Evolutionary conservation across 164 flowering plant genomes (phyloP).

Genomic region (Stephania cephalantha): DNA sequence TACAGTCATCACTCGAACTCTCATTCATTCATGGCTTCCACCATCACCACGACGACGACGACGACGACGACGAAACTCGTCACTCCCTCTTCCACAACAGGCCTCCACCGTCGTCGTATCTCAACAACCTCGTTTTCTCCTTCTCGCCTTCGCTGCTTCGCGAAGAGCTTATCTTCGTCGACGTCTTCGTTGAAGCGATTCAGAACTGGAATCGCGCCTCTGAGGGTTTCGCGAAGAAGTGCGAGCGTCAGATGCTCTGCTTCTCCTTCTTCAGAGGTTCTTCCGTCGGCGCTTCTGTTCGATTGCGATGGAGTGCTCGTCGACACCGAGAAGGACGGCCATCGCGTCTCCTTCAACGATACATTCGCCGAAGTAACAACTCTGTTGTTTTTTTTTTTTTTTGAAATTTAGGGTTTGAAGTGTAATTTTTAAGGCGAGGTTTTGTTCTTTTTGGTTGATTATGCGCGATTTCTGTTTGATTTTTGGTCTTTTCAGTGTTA

Average conservation of each 20-base stretch:
- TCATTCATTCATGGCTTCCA: conserved; percentile 1
- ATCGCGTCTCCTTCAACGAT: conserved; percentile 85
- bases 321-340: conserved; percentile 95
- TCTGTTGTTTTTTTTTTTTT: neutral
- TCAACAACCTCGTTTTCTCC: conserved; percentile 3
- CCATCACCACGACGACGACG: conserved; percentile 1
- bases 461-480: no score
- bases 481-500: no score
- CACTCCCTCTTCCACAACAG: neutral
- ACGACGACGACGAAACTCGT: no score
- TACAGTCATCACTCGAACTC: neutral
- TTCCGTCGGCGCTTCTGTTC: conserved; percentile 82
- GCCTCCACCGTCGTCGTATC: neutral
- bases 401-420: no score
- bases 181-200: neutral
- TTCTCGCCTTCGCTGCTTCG: conserved; percentile 7
- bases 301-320: conserved; percentile 98
- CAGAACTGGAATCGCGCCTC: neutral
- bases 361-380: conserved; percentile 64
- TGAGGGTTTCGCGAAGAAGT: neutral
- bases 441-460: no score
- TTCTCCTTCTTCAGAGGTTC: conserved; percentile 22
- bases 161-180: conserved; percentile 9
- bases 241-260: conserved; percentile 31
- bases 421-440: no score